phyloP scores from a whole-genome alignment of 2,329 filamentous ascomycete species.

The Coniochaeta ligniaria region DNA sequence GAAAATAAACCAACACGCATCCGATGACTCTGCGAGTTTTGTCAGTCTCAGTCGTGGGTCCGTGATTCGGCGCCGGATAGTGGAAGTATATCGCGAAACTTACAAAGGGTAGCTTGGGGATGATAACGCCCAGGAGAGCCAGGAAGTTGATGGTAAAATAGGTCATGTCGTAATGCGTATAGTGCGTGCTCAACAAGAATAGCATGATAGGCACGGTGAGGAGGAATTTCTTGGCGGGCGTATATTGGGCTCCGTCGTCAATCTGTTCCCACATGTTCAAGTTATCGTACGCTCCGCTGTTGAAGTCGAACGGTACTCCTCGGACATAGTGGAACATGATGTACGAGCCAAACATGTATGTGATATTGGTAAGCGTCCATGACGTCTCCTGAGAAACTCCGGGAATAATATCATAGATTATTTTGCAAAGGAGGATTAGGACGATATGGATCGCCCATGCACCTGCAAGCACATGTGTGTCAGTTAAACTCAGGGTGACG shows the following conservation, averaged over 20 bases:
- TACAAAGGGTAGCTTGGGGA: conserved; percentile 94
- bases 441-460: conserved; percentile 98
- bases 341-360: conserved; percentile 98
- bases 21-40: conserved; percentile 58
- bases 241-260: conserved; percentile 98
- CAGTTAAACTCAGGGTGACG: conserved; percentile 4
- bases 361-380: conserved; percentile 97
- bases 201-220: conserved; percentile 89
- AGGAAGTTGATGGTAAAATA: conserved; percentile 98
- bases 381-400: conserved; percentile 96
- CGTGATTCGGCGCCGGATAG: not conserved
- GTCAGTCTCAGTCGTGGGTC: conserved; percentile 21
- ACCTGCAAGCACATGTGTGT: conserved; percentile 46
- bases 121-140: conserved; percentile 84
- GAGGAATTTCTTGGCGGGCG: conserved; percentile 96
- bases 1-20: conserved; percentile 72
- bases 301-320: conserved; percentile 98
- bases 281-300: conserved; percentile 96
- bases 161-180: conserved; percentile 94
- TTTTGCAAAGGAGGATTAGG: conserved; percentile 84
- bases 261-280: conserved; percentile 99
- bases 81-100: conserved; percentile 28
- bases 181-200: conserved; percentile 95
- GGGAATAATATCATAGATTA: conserved; percentile 94
- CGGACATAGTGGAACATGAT: conserved; percentile 99